Base-by-base conservation (phyloP, 345 rosid genomes). In the Syzygium jambos region DNA sequence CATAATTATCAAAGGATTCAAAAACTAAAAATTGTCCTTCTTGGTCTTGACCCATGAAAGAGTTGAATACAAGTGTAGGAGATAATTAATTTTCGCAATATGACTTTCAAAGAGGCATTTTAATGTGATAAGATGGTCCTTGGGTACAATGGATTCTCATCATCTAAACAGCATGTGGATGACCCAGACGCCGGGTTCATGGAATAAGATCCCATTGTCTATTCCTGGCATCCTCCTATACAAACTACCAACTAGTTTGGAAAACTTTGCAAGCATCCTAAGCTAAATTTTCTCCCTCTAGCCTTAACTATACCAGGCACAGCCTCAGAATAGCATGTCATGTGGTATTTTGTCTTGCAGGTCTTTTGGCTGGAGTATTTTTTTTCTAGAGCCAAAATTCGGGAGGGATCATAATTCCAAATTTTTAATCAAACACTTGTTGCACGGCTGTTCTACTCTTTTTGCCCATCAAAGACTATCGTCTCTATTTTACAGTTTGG, bases 151-250 rank as follows among this genome's bases (percentile, higher is more conserved):
- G 38, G 61, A 38, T 85, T 85, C 51, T 53, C 5, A 17, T 65
- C 56, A 46, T 63, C 38, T 13, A 51, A 51, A 34, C 34, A 8
- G 51, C 10, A 27, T 4, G 30, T 52, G 53, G 77, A 11, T 9
- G 5, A 13, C 87, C 87, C 63, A 86, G 88, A 88, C 59, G 85
- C 86, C 86, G 86, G 99, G 99, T 86, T 98, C 99, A 2, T 90
- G 96, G 86, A 96, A 98, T 88, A 98, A 98, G 95, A 95, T 98
- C 89, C 99, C 99, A 29, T 91, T 98, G 46, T 98, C 99, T 2
- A 80, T 96, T 11, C 96, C 95, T 4, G 99, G 99, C 87, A 95
- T 95, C 43, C 90, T 98, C 89, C 91, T 98, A 88, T 98, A 95
- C 92, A 84, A 95, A 19, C 98, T 98, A 84, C 99, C 99, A 2